Evolutionary conservation across 2,329 filamentous ascomycete genomes (phyloP).

Genomic region (Dactylellina drechsleri): DNA sequence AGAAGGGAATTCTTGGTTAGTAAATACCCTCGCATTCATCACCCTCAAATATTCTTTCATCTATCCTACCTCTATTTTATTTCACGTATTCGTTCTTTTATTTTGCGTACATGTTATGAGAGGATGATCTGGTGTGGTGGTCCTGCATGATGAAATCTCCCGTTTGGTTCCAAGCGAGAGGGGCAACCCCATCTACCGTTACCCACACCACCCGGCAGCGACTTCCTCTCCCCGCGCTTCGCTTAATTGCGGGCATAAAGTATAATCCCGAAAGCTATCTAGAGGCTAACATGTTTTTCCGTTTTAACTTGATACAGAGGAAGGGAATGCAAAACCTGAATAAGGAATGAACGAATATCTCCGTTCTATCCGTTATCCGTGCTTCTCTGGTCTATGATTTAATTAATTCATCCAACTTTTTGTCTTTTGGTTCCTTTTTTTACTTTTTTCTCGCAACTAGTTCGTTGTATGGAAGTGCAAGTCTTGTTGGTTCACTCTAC

Average conservation of each 20-base stretch:
- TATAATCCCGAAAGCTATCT: not conserved
- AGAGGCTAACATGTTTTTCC: not conserved
- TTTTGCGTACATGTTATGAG: not conserved
- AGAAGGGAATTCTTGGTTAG: conserved; percentile 58
- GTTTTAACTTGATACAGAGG: not conserved
- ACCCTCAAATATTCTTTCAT: not conserved
- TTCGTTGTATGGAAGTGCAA: too few species aligned
- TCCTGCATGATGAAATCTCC: too few species aligned
- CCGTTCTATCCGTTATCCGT: too few species aligned
- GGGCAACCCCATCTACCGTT: too few species aligned
- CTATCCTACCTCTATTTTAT: not conserved
- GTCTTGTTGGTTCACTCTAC: too few species aligned
- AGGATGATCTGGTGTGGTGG: too few species aligned
- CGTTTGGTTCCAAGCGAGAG: too few species aligned
- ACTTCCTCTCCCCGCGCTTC: not conserved
- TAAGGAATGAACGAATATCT: not conserved
- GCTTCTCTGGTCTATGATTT: not conserved
- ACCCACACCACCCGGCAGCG: too few species aligned
- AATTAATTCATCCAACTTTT: not conserved
- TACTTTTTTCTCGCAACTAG: not conserved
- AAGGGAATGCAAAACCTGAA: conserved; percentile 4
- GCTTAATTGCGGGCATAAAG: not conserved
- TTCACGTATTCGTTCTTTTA: not conserved
- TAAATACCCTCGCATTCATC: too few species aligned
- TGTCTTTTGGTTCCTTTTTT: not conserved